A percentile compares a stretch with the other conserved stretches of the same genome.
Evolutionary conservation across 805 yeast species (phyloP).

Genomic region (Ogataea kodamae): DNA sequence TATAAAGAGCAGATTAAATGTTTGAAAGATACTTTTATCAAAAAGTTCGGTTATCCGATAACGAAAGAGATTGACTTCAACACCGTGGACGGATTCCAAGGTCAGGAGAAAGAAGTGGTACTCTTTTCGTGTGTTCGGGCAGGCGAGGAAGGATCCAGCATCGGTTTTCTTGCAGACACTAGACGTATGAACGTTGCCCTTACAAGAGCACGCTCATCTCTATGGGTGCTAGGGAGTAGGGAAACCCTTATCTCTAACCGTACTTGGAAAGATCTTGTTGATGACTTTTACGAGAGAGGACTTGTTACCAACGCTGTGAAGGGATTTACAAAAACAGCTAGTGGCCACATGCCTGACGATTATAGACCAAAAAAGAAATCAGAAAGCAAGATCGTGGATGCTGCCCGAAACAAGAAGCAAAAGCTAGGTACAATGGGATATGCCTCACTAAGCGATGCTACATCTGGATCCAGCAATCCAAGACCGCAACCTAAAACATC

Average conservation of each 20-base stretch:
- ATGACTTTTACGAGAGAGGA: conserved; percentile 56
- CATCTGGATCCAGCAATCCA: no score
- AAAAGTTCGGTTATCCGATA: conserved; percentile 60
- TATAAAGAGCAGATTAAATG: conserved; percentile 80
- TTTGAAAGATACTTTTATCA: conserved; percentile 54
- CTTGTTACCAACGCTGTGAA: conserved; percentile 21
- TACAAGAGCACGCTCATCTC: conserved; percentile 86
- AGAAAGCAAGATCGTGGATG: not conserved
- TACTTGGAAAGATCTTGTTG: conserved; percentile 70
- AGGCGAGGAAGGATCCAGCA: conserved; percentile 53
- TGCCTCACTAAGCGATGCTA: conserved; percentile 1
- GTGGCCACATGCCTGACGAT: not conserved
- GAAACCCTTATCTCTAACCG: conserved; percentile 59
- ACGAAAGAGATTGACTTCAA: conserved; percentile 75
- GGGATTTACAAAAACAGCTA: conserved; percentile 25
- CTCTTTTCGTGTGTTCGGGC: conserved; percentile 96
- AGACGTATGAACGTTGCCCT: conserved; percentile 97
- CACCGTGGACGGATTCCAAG: conserved; percentile 97
- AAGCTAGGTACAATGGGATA: conserved; percentile 7
- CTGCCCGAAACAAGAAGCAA: conserved; percentile 3
- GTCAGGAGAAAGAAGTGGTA: conserved; percentile 93
- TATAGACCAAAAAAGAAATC: conserved; percentile 1
- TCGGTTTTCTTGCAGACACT: conserved; percentile 87
- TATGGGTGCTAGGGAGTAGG: conserved; percentile 88
- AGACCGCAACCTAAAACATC: conserved; percentile 1